Base-by-base conservation (phyloP, 2,329 filamentous ascomycete genomes). In the Penicillium expansum region DNA sequence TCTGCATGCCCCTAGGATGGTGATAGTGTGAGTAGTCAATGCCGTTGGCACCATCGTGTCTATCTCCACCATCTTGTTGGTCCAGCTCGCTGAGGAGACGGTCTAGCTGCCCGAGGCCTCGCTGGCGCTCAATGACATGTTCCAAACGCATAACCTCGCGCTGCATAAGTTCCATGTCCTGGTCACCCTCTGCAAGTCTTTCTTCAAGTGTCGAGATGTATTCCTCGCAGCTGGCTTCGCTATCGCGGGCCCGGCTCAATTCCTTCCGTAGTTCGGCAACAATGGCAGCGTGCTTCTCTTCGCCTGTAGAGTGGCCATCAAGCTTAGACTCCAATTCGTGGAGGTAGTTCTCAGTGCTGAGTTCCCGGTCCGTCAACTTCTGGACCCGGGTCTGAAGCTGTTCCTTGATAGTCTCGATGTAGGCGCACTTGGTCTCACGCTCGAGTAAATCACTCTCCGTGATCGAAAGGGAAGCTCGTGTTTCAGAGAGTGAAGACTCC, bases 151-250 rank as follows among this genome's bases (percentile, higher is more conserved):
- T 91, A 61, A 99, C 90, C 70, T 99, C 94, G 35, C 93, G 90
- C 73, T 96, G 92, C 93, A 99, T 97, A 59, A 97, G 79, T 72
- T 97, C 94, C 62, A 91, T 86, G 71, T 99, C 94, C 73, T 97
- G 93, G 68, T 99, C 94, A 2, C 93, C 89, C 75, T 99, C 94
- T 0, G 94, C 94, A 9, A 99, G 83, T 22, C 93, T 89, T 76
- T 97, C 94, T 72, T 99, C 94, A 11, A 99, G 80, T 0, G 92
- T 97, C 1, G 93, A 96, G 52, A 99, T 97, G 73, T 99, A 99
- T 63, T 97, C 94, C 73, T 99, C 94, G 64, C 88, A 92, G 38
- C 89, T 88, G 4, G 88, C 84, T 77, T 99, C 94, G 65, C 92
- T 97, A 68, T 97, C 94, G 48, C 92, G 86, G 16, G 92, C 85